Evolutionary conservation across 768 basidiomycete genomes (phyloP).

Genomic region (Trichaptum fuscoviolaceum): DNA sequence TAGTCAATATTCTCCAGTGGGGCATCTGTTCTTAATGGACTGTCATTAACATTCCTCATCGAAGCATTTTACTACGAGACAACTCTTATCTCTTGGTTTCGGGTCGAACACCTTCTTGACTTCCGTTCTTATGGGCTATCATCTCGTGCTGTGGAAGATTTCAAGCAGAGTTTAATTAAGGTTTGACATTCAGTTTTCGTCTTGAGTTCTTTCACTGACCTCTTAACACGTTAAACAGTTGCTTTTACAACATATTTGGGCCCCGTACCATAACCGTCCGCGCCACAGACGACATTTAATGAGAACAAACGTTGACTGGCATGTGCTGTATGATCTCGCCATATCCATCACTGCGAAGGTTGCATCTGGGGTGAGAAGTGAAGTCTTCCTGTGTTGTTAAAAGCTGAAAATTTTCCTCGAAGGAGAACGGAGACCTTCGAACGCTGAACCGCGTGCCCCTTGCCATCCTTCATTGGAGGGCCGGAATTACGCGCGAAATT

Average conservation of each 20-base stretch:
- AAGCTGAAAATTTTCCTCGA: constrained; percentile 14
- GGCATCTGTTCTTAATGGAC: constrained; percentile 44
- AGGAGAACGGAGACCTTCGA: constrained; percentile 9
- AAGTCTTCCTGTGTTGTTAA: constrained; percentile 4
- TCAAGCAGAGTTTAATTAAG: background rate
- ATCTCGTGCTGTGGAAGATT: background rate
- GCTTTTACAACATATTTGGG: constrained; percentile 51
- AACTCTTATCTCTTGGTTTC: constrained; percentile 41
- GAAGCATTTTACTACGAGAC: constrained; percentile 63
- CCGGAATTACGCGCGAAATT: constrained; percentile 59
- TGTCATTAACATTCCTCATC: constrained; percentile 48
- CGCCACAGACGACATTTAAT: constrained; percentile 60
- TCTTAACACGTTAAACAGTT: constrained; percentile 32
- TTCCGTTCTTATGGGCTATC: background rate
- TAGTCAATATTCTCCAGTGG: constrained; percentile 59
- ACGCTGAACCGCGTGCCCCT: constrained; percentile 33
- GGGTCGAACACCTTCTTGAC: background rate
- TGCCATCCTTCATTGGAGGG: constrained; percentile 51
- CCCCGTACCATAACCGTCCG: constrained; percentile 63
- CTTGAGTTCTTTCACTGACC: background rate
- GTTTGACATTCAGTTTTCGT: background rate
- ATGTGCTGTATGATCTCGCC: constrained; percentile 49
- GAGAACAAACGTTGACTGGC: constrained; percentile 64
- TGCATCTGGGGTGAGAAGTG: constrained; percentile 15
- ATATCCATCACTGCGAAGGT: constrained; percentile 20